Evolutionary conservation across 768 basidiomycete genomes (phyloP), one percentile per base, ranked within the genome.

Genomic region (Fomitopsis serialis): DNA sequence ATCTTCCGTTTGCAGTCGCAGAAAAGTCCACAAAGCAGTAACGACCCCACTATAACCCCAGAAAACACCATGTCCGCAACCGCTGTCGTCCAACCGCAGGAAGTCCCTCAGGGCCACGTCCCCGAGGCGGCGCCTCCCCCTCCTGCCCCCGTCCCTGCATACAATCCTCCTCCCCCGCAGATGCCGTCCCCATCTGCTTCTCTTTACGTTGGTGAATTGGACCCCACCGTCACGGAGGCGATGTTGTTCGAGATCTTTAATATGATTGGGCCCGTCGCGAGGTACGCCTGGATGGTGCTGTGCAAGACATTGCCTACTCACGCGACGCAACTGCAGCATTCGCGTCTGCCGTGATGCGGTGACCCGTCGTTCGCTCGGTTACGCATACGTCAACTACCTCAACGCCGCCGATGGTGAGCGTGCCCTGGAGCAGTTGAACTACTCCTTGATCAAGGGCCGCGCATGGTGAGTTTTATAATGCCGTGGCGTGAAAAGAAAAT

Each of bases 201-300:
- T 54, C 90, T 99, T 64, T 99, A 99, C 75, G 97, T 99, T 58
- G 97, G 97, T 55, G 97, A 99, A 76, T 88, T 99, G 61, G 97
- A 98, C 74, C 87, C 91, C 64, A 89, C 91, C 60, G 97, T 99
- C 73, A 92, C 95, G 35, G 97, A 99, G 79, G 96, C 97, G 54
- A 98, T 98, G 93, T 83, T 99, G 51, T 99, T 98, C 69, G 97
- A 99, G 78, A 98, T 99, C 71, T 99, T 99, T 80, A 97, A 97
- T 72, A 96, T 98, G 92, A 93, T 98, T 73, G 97, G 97, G 49
- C 97, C 96, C 46, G 97, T 99, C 60, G 94, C 94, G 43, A 95
- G 92, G 93, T 92, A 59, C 58, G 85, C 48, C 35, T 24, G 8
- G 37, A 58, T 50, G 4, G 21, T 40, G 19, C 48, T 55, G 21